A percentile compares a stretch with the other conserved stretches of the same genome.
These are phyloP conservation scores for Phytophthora ohioensis DNA, from an alignment of 352 stramenopile genomes.

Conservation along the genomic window DNA sequence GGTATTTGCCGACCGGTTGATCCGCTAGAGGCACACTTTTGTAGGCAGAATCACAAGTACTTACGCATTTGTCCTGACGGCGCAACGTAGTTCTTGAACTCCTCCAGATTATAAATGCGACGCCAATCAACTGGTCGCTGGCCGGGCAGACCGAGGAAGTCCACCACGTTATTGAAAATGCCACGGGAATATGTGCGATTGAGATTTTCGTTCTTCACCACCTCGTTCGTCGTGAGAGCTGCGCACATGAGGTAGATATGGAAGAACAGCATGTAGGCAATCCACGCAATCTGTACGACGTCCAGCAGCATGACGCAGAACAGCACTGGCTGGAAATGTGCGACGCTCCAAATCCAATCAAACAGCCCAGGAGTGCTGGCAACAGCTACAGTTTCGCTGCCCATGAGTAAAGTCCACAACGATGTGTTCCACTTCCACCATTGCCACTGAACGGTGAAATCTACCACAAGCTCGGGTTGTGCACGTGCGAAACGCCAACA, in stretches of 20 bases:
- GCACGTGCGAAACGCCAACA: constrained; percentile 54
- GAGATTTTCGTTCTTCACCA: constrained; percentile 75
- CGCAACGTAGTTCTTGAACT: constrained; percentile 47
- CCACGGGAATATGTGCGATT: constrained; percentile 67
- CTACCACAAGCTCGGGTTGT: constrained; percentile 39
- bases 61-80: constrained; percentile 32
- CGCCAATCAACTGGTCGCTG: constrained; percentile 61
- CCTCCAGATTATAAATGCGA: constrained; percentile 61
- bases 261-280: constrained; percentile 78
- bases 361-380: constrained; percentile 23
- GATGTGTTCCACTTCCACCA: constrained; percentile 42
- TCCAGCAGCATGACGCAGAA: constrained; percentile 63
- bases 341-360: constrained; percentile 59
- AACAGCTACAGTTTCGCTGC: not conserved
- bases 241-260: constrained; percentile 68
- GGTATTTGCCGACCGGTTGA: not conserved
- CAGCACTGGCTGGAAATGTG: constrained; percentile 69
- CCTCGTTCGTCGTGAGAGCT: constrained; percentile 81
- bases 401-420: constrained; percentile 22
- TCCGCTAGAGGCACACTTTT: not conserved
- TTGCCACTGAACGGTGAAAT: constrained; percentile 46
- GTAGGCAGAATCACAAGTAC: constrained; percentile 23
- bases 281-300: constrained; percentile 71
- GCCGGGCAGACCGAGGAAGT: constrained; percentile 64
- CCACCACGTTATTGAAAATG: constrained; percentile 58